A percentile compares a stretch with the other conserved stretches of the same genome.
Evolutionary conservation across 805 yeast genomes (phyloP).

Genomic region (Saturnispora serradocipensis): DNA sequence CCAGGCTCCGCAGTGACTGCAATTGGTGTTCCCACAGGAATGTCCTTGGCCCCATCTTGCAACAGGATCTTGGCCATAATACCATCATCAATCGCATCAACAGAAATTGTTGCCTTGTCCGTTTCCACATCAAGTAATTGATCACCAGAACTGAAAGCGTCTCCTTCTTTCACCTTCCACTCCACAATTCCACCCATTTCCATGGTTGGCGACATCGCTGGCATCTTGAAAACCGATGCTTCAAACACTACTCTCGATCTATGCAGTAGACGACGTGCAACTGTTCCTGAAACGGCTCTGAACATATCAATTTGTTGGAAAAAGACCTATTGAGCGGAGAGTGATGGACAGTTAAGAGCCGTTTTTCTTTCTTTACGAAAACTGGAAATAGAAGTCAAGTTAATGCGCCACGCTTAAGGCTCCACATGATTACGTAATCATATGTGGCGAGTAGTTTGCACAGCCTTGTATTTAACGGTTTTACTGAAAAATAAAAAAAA

Average conservation of each 20-base stretch:
- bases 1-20: slow-evolving; percentile 83
- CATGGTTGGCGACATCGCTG: slow-evolving; percentile 99
- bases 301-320: background rate
- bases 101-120: slow-evolving; percentile 76
- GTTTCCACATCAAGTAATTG: slow-evolving; percentile 76
- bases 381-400: background rate
- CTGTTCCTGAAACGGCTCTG: background rate
- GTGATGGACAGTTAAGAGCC: background rate
- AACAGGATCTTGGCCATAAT: slow-evolving; percentile 63
- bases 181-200: slow-evolving; percentile 85
- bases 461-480: background rate
- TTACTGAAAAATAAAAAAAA: background rate
- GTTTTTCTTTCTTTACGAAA: background rate
- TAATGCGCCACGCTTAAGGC: background rate
- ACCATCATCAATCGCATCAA: slow-evolving; percentile 90
- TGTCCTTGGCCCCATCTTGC: slow-evolving; percentile 69
- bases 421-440: background rate
- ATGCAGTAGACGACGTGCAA: background rate
- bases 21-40: slow-evolving; percentile 83
- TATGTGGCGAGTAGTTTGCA: background rate
- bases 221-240: slow-evolving; percentile 67
- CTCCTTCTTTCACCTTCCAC: slow-evolving; percentile 82
- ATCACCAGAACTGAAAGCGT: slow-evolving; percentile 72
- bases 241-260: slow-evolving; percentile 19
- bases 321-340: background rate